Evolutionary conservation across 2,329 filamentous ascomycete species (phyloP).

Genomic region (Talaromyces sp.): DNA sequence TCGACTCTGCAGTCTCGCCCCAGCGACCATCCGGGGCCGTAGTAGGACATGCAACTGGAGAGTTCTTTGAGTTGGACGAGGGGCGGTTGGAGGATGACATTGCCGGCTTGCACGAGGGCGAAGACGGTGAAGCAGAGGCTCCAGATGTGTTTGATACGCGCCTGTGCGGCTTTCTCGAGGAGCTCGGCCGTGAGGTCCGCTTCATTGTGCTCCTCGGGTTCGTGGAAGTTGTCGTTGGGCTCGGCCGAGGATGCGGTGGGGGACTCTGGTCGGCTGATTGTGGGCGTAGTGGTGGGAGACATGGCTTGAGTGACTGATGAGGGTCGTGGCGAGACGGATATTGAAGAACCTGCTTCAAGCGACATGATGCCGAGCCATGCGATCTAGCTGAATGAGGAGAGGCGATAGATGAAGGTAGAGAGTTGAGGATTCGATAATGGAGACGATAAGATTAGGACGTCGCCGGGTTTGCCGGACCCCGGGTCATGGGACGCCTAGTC

Average conservation of each 20-base stretch:
- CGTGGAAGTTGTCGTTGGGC: background rate
- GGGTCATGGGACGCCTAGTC: conserved; percentile 3
- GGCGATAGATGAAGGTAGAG: background rate
- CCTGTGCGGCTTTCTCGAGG: conserved; percentile 5
- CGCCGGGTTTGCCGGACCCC: background rate
- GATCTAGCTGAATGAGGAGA: background rate
- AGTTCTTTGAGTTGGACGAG: conserved; percentile 16
- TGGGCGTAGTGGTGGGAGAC: background rate
- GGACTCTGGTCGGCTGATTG: background rate
- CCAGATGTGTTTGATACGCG: conserved; percentile 14
- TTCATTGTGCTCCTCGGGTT: background rate
- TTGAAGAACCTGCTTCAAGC: conserved; percentile 15
- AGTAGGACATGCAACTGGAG: conserved; percentile 15
- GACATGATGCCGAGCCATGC: conserved; percentile 12
- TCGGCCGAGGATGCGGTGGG: background rate
- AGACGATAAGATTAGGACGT: background rate
- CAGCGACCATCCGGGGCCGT: conserved; percentile 17
- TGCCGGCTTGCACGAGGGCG: conserved; percentile 16
- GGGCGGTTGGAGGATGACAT: conserved; percentile 16
- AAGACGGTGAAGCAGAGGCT: conserved; percentile 17
- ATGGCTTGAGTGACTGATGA: background rate
- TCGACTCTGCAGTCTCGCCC: conserved; percentile 18
- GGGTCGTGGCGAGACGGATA: background rate
- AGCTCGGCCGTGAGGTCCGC: background rate
- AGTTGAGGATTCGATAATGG: background rate